Base-by-base conservation (phyloP, 2,329 filamentous ascomycete genomes). In the Aspergillus sp. region DNA sequence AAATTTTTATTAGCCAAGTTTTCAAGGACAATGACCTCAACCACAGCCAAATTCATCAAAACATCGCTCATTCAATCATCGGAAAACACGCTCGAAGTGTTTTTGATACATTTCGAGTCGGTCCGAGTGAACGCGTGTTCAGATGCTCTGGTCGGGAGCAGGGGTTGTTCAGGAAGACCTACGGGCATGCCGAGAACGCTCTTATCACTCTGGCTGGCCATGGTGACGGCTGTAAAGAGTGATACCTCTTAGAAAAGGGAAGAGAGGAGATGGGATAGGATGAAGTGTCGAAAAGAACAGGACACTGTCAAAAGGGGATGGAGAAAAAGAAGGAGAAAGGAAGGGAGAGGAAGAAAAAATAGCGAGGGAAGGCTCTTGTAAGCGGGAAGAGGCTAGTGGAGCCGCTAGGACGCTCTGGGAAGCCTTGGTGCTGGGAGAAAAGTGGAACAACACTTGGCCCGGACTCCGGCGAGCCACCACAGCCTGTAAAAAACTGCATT, bases 161-260 rank as follows among this genome's bases (percentile, higher is more conserved):
- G n/a, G 48, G 62, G 48, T 56, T 51, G 34, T 50, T 55, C 49
- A 52, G 47, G 60, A 51, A 40, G 59, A 77, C 77, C 77, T 75
- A 79, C 77, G 68, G 77, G 77, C 73, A 79, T 76, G 70, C 82
- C 83, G 73, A 84, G 72, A 68, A 83, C 73, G 72, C 78, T 76
- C 80, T 84, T 83, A 24, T 83, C 79, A 61, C 64, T 67, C 73
- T 83, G 80, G 66, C 68, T 72, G 62, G 74, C 70, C 77, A 80
- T 80, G 68, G 67, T 78, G 74, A 72, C 73, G 68, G 70, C 70
- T 74, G 66, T 73, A 71, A 68, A 72, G 52, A 70, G 73, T 70
- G 67, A 70, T 69, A 75, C 68, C 70, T 76, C 66, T 71, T 72
- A 70, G 69, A 69, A 69, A 66, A 64, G 66, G 66, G 71, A 73